Evolutionary conservation across 371 early-diverging fungal species (phyloP).

Genomic region (Mortierella sp.): DNA sequence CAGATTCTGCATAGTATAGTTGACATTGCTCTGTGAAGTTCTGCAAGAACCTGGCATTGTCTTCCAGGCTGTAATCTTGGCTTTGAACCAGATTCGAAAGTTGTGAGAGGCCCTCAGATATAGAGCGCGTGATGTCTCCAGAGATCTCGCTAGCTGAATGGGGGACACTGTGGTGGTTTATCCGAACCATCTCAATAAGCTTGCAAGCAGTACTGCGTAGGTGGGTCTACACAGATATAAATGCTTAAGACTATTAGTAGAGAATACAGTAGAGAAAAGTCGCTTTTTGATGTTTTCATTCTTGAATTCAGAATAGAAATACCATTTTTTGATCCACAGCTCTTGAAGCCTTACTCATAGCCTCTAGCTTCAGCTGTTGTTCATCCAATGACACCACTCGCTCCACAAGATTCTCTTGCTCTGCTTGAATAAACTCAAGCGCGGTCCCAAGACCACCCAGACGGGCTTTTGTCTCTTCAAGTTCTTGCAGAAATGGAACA

Average conservation of each 20-base stretch:
- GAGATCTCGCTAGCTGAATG: conserved; percentile 7
- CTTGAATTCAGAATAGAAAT: background rate
- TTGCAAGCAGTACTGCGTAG: background rate
- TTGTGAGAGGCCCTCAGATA: conserved; percentile 17
- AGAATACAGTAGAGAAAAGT: background rate
- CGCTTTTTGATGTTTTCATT: background rate
- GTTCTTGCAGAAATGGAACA: conserved; percentile 22
- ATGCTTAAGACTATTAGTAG: background rate
- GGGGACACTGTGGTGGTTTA: conserved; percentile 10
- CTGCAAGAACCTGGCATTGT: conserved; percentile 13
- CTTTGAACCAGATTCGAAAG: conserved; percentile 17
- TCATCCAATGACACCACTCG: conserved; percentile 34
- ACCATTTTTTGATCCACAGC: conserved; percentile 29
- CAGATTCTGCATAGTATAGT: background rate
- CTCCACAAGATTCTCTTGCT: conserved; percentile 48
- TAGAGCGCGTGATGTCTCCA: conserved; percentile 11
- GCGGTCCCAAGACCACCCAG: conserved; percentile 26
- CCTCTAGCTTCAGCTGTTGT: conserved; percentile 22
- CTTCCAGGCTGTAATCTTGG: conserved; percentile 11
- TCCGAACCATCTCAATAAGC: conserved; percentile 24
- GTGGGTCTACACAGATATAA: conserved; percentile 8
- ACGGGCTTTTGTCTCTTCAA: conserved; percentile 45
- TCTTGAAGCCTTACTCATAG: conserved; percentile 23
- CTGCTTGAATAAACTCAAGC: conserved; percentile 47
- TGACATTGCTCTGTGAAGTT: conserved; percentile 12